Conservation (phyloP, 495 filamentous ascomycete genomes). For the Penicillium parvum region DNA sequence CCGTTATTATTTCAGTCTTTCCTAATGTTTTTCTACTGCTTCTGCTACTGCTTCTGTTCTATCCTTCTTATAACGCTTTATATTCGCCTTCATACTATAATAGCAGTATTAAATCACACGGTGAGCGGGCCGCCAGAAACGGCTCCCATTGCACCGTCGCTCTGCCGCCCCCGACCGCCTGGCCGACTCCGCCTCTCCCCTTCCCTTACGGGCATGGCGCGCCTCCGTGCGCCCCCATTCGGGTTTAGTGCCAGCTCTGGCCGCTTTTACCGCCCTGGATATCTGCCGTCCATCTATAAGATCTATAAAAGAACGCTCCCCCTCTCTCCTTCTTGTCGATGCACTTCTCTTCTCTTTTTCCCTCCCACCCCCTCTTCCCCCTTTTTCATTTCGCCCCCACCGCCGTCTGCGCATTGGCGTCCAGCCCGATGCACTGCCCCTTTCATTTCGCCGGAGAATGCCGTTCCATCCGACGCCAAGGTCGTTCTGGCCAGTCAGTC, state of each 20-base stretch:
- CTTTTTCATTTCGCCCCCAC: slow-evolving; percentile 8
- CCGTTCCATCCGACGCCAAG: slow-evolving; percentile 1
- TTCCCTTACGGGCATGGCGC: neutral
- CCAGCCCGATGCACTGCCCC: slow-evolving; percentile 7
- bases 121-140: slow-evolving; percentile 7
- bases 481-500: neutral
- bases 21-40: no score
- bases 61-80: no score
- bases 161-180: slow-evolving; percentile 10
- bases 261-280: slow-evolving; percentile 6
- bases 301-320: slow-evolving; percentile 14
- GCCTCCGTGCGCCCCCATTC: neutral
- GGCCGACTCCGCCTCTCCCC: neutral
- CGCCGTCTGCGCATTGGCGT: neutral
- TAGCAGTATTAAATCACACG: slow-evolving; percentile 4
- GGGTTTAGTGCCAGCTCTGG: slow-evolving; percentile 4
- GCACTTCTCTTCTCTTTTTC: slow-evolving; percentile 11
- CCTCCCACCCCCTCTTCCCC: neutral
- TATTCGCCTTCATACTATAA: no score
- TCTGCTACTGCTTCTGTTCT: no score
- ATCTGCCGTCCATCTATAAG: slow-evolving; percentile 6
- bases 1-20: no score
- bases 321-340: slow-evolving; percentile 2
- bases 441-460: slow-evolving; percentile 16
- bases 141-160: slow-evolving; percentile 10